A percentile compares a stretch with the other conserved stretches of the same genome.
phyloP scores from a whole-genome alignment of 495 filamentous ascomycete genomes.

The Lasiosphaeria hispida region DNA sequence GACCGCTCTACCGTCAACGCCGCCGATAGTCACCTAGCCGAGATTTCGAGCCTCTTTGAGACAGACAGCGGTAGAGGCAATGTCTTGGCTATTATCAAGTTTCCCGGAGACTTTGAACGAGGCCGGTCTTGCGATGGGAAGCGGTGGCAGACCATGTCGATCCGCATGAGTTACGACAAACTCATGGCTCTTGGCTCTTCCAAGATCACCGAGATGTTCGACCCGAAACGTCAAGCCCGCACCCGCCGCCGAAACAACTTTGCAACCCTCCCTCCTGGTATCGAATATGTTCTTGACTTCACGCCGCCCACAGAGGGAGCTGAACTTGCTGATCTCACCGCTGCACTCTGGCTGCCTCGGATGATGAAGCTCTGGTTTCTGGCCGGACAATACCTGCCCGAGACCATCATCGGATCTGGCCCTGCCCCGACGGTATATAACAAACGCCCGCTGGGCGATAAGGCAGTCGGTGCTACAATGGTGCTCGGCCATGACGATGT shows the following conservation, averaged over 20 bases:
- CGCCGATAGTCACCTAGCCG: conserved; percentile 23
- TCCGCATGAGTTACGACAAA: conserved; percentile 46
- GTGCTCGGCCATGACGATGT: conserved; percentile 35
- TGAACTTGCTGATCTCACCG: conserved; percentile 56
- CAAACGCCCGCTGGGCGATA: conserved; percentile 23
- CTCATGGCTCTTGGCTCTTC: conserved; percentile 48
- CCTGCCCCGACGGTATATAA: not conserved
- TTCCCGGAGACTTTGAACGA: conserved; percentile 32
- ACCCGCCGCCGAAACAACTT: conserved; percentile 27
- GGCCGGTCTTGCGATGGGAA: conserved; percentile 18
- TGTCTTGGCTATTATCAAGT: conserved; percentile 56
- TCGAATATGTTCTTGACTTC: conserved; percentile 61
- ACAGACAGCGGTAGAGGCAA: conserved; percentile 42
- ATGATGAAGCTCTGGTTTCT: conserved; percentile 49
- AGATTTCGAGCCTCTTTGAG: conserved; percentile 19
- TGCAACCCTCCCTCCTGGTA: conserved; percentile 36
- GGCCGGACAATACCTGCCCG: conserved; percentile 41
- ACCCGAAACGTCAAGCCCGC: conserved; percentile 37
- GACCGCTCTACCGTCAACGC: conserved; percentile 11
- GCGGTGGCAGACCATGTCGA: conserved; percentile 30
- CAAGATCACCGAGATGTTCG: conserved; percentile 49
- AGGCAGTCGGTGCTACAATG: conserved; percentile 25
- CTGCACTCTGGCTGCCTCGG: conserved; percentile 56
- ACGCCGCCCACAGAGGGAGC: conserved; percentile 59
- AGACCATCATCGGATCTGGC: conserved; percentile 18